Evolutionary conservation across 2,329 filamentous ascomycete genomes (phyloP), one percentile per base, ranked within the genome.

Genomic region (Trichoderma guizhouense): DNA sequence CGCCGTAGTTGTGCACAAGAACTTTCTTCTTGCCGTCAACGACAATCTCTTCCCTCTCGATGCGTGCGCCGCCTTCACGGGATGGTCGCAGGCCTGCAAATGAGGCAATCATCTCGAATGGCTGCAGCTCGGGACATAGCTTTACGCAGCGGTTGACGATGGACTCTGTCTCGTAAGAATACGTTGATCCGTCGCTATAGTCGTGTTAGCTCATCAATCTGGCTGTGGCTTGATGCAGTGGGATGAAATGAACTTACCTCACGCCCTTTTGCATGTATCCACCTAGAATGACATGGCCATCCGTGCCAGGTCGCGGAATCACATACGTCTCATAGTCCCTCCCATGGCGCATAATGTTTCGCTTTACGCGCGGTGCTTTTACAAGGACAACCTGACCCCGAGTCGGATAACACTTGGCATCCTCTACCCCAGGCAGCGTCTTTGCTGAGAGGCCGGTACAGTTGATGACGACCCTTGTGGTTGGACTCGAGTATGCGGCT

Each of bases 1-100:
- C 83, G 6, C 84, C 84, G 73, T 86, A 84, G 67, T 84, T 84
- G 73, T 84, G 83, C 4, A 84, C 79, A 12, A 82, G 60, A 0
- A 72, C 69, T 1, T 76, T 74, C 18, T 74, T 73, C 51, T 76
- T 34, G 7, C 77, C 79, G 2, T 70, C 71, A 3, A 82, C 74
- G 0, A 69, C 24, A 7, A 79, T 21, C 9, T 74, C 64, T 62
- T 84, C 84, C 9, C 85, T 75, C 74, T 86, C 84, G 21, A 86
- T 82, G 2, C 84, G 81, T 47, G 79, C 81, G 43, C 83, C 81
- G 14, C 85, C 85, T 61, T 81, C 76, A 2, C 81, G 79, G 1
- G 81, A 83, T 1, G 81, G 81, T 12, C 81, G 74, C 9, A 81
- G 74, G 5, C 81, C 80, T 0, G 80, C 75, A 24, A 80, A 77